Evolutionary conservation across 352 stramenopile genomes (phyloP), one percentile per base, ranked within the genome.

Genomic region (Globisporangium canariense): DNA sequence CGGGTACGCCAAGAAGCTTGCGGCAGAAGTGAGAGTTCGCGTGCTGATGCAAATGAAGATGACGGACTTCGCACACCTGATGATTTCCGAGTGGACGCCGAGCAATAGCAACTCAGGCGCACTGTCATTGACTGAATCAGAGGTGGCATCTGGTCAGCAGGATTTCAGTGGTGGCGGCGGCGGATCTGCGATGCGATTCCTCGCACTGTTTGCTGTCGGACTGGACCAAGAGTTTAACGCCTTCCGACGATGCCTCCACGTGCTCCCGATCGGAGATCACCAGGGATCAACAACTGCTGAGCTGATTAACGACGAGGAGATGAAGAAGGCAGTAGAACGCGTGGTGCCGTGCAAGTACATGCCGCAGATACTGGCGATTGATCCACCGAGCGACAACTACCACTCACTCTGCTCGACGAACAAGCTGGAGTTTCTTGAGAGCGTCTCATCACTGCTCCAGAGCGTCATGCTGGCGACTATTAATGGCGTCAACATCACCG

Each of bases 391-490:
- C 28, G 69, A 60, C 11, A 66, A 69, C 34, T 88, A 83, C 38
- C 36, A 74, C n/a, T 30, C 65, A 8, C 70, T 86, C 16, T 83
- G 67, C 43, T 22, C 49, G 30, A 65, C 71, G 28, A 71, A 79
- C 66, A 87, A 86, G 40, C 62, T 91, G 9, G 67, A 76, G 28
- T 74, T 76, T 32, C 60, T 90, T 20, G 79, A 88, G 50, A 89
- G 83, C 57, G 75, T 90, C 43, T 71, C 83, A 9, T 82, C 69
- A 18, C 56, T 89, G 32, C 66, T 91, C 5, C 77, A 85, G 57
- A 74, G 82, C 4, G 84, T 90, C 47, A 83, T 91, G 76, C 50
- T 91, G 14, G 78, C 76, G 11, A 90, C 83, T 7, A 84, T 90
- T 38, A 78, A 83, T 30, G 79, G 81, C 11, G 25, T 76, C 9